Percentiles rank a stretch among this genome's conserved stretches.
phyloP scores from a whole-genome alignment of 2,329 filamentous ascomycete genomes.

The Phaeomoniella chlamydospora region DNA sequence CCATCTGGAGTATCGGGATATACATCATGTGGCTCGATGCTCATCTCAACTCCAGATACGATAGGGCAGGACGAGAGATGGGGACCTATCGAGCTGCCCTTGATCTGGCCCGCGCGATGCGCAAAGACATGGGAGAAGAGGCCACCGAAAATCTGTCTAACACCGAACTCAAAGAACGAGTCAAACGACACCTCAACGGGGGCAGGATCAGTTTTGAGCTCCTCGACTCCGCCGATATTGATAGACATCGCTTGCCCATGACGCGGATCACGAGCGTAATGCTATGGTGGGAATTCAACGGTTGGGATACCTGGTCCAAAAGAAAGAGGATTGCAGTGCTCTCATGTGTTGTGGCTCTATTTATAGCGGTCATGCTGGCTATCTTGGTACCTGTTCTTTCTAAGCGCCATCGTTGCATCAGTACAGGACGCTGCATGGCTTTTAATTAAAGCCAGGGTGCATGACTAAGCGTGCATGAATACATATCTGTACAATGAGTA shows the following conservation, averaged over 20 bases:
- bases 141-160: slow-evolving; percentile 5
- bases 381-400: too few species aligned
- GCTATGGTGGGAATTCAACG: background rate
- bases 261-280: background rate
- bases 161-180: slow-evolving; percentile 1
- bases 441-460: too few species aligned
- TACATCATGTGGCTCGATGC: slow-evolving; percentile 20
- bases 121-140: slow-evolving; percentile 4
- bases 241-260: background rate
- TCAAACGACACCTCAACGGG: slow-evolving; percentile 1
- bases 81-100: slow-evolving; percentile 14
- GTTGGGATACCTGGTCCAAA: slow-evolving; percentile 3
- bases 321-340: slow-evolving; percentile 6
- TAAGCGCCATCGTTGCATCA: too few species aligned
- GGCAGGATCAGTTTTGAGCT: background rate
- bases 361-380: too few species aligned
- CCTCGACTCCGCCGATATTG: background rate
- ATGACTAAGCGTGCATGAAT: too few species aligned
- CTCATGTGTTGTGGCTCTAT: too few species aligned
- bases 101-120: slow-evolving; percentile 7
- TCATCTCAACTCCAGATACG: slow-evolving; percentile 12
- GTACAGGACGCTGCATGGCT: too few species aligned
- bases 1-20: slow-evolving; percentile 17
- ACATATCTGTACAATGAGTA: too few species aligned
- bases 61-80: slow-evolving; percentile 15